These are phyloP conservation scores for Rosa rugosa DNA, from an alignment of 306 rosid species.

Conservation along the genomic window DNA sequence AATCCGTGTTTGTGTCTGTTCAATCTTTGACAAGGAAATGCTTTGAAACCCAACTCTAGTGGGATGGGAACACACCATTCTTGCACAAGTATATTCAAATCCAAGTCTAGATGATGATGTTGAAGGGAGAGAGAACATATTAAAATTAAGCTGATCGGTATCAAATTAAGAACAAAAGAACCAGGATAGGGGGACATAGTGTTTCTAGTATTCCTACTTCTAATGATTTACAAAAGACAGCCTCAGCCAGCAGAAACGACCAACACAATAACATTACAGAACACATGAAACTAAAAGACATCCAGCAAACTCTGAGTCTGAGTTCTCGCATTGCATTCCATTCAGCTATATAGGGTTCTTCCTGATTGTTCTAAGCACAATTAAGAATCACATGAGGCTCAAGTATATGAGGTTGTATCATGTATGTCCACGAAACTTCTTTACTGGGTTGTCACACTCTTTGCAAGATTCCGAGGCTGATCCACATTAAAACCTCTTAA, in stretches of 20 bases:
- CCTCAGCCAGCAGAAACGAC: constrained; percentile 9
- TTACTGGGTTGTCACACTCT: constrained; percentile 90
- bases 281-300: neutral
- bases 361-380: neutral
- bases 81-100: neutral
- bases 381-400: neutral
- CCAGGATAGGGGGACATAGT: neutral
- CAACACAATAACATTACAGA: constrained; percentile 9
- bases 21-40: neutral
- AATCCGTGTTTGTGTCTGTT: neutral
- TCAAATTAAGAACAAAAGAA: neutral
- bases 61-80: neutral
- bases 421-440: neutral
- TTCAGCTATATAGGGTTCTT: constrained; percentile 10
- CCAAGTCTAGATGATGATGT: neutral
- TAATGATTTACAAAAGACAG: constrained; percentile 27
- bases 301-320: neutral
- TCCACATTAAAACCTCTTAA: constrained; percentile 91
- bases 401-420: constrained; percentile 5
- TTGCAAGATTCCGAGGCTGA: constrained; percentile 97
- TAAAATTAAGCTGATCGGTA: neutral
- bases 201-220: neutral
- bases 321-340: neutral
- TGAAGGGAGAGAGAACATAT: neutral
- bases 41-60: neutral